phyloP scores from a whole-genome alignment of 192 early-diverging fungal genomes.

The Backusella liffmaniae region DNA sequence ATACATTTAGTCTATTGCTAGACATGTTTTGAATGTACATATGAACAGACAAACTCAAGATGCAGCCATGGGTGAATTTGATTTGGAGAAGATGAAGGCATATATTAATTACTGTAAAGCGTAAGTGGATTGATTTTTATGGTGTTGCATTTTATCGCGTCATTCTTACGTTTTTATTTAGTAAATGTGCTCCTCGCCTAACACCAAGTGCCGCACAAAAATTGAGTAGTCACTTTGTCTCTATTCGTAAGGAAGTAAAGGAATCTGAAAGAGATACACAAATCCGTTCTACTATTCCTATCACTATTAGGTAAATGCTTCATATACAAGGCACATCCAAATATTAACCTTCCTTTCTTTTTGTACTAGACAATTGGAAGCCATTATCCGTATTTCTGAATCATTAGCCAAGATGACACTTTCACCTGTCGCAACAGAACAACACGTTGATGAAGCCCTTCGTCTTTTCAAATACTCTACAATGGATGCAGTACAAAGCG shows the following conservation, averaged over 20 bases:
- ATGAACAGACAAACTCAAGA: slow-evolving; percentile 72
- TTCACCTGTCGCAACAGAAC: slow-evolving; percentile 75
- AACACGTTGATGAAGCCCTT: slow-evolving; percentile 96
- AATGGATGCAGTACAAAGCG: slow-evolving; percentile 93
- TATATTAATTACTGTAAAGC: slow-evolving; percentile 95
- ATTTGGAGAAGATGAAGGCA: slow-evolving; percentile 92
- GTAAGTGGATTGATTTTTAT: slow-evolving; percentile 34
- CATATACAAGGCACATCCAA: too few relatives aligned
- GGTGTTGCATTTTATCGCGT: not conserved
- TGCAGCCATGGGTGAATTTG: slow-evolving; percentile 79
- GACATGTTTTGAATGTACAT: slow-evolving; percentile 93
- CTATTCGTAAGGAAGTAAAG: slow-evolving; percentile 83
- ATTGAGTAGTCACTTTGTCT: slow-evolving; percentile 91
- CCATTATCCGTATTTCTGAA: slow-evolving; percentile 97
- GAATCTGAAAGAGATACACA: slow-evolving; percentile 70
- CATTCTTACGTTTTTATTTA: slow-evolving; percentile 26
- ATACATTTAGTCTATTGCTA: slow-evolving; percentile 74
- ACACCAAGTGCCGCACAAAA: slow-evolving; percentile 87
- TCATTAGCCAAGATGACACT: slow-evolving; percentile 95
- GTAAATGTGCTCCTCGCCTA: slow-evolving; percentile 93
- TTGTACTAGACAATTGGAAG: slow-evolving; percentile 83
- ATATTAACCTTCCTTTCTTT: too few relatives aligned
- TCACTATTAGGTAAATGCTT: slow-evolving; percentile 76
- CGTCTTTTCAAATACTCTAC: slow-evolving; percentile 97
- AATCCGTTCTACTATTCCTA: slow-evolving; percentile 86